Evolutionary conservation across 2,329 filamentous ascomycete genomes (phyloP).

Genomic region (Fusarium setosum): DNA sequence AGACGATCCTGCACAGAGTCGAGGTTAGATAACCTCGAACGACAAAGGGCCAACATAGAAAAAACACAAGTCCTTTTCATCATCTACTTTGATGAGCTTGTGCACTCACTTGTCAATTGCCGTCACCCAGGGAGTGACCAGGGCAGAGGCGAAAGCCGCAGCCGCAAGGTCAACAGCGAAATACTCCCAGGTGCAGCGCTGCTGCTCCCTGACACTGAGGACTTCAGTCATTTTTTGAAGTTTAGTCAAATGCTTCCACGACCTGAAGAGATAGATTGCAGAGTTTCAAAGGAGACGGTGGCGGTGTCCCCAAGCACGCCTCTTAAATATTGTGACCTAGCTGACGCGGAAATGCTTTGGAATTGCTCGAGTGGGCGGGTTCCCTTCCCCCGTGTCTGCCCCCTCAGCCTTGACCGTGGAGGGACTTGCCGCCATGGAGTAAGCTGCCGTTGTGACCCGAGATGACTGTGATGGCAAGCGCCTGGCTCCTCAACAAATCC

Average conservation of each 20-base stretch:
- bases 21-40: slow-evolving; percentile 7
- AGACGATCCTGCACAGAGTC: slow-evolving; percentile 22
- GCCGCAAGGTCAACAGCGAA: slow-evolving; percentile 39
- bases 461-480: background rate
- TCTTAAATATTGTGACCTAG: slow-evolving; percentile 26
- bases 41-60: background rate
- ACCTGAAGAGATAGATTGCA: background rate
- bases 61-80: background rate
- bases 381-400: slow-evolving; percentile 4
- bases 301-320: background rate
- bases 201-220: slow-evolving; percentile 36
- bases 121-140: slow-evolving; percentile 42
- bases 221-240: slow-evolving; percentile 37
- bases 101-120: slow-evolving; percentile 39
- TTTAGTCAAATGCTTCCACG: background rate
- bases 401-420: background rate
- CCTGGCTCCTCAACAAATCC: slow-evolving; percentile 27
- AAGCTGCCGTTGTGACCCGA: too few relatives aligned
- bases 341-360: slow-evolving; percentile 10
- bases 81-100: background rate
- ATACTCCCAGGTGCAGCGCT: slow-evolving; percentile 38
- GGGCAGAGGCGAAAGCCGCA: slow-evolving; percentile 37
- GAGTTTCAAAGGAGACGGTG: background rate
- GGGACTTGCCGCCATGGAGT: slow-evolving; percentile 12
- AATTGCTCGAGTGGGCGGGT: slow-evolving; percentile 5